These are phyloP conservation scores for Blastomyces percursus DNA, from an alignment of 2,329 filamentous ascomycete genomes.

Conservation along the genomic window DNA sequence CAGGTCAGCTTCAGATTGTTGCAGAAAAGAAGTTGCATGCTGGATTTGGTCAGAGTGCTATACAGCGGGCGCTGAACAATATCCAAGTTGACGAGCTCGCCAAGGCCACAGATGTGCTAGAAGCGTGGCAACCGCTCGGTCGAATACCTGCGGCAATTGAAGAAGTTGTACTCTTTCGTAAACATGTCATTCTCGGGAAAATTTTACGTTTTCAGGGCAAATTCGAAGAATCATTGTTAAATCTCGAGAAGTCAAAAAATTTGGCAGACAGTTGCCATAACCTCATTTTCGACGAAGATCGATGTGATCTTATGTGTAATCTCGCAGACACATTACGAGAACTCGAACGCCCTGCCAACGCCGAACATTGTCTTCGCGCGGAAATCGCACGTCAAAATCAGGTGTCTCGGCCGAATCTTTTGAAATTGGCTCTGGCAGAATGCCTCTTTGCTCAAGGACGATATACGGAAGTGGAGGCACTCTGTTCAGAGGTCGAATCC, in stretches of 20 bases:
- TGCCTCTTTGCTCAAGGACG: constrained; percentile 2
- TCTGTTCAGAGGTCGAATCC: constrained; percentile 1
- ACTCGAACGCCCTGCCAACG: not conserved
- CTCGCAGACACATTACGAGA: constrained; percentile 3
- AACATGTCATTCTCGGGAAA: constrained; percentile 6
- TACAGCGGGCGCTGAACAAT: constrained; percentile 4
- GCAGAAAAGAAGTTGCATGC: constrained; percentile 2
- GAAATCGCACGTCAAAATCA: constrained; percentile 1
- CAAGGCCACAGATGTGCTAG: constrained; percentile 1
- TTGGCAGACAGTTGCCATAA: not conserved
- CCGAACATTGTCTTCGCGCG: constrained; percentile 2
- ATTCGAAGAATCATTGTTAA: constrained; percentile 3
- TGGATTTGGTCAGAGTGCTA: not conserved
- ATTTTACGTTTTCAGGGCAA: constrained; percentile 3
- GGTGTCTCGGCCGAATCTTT: not conserved
- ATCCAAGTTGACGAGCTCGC: constrained; percentile 2
- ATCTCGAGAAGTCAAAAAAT: constrained; percentile 4
- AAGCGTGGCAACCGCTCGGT: constrained; percentile 2
- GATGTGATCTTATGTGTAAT: constrained; percentile 5
- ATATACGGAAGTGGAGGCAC: not conserved
- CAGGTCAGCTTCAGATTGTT: not conserved
- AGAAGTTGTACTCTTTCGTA: constrained; percentile 3
- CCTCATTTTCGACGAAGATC: constrained; percentile 4
- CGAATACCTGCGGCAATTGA: not conserved
- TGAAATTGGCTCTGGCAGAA: constrained; percentile 5